Conservation (phyloP, 768 basidiomycete genomes). For the Pholiota microspora region DNA sequence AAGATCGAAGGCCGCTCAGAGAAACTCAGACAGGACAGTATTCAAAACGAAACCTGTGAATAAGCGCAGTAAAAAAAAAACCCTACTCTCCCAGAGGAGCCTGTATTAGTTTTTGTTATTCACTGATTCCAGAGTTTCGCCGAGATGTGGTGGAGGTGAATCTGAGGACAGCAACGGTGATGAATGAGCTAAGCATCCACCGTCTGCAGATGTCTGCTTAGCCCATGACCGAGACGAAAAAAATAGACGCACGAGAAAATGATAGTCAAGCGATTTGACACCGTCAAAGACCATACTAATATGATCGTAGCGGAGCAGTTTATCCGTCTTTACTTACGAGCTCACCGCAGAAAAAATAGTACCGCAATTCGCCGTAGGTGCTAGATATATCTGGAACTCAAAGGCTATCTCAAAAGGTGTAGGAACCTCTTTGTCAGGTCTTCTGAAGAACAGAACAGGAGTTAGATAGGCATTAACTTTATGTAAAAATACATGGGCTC, state of each 20-base stretch:
- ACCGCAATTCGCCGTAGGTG: conserved; percentile 5
- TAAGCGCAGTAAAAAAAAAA: not conserved
- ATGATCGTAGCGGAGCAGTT: conserved; percentile 2
- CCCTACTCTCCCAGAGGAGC: not conserved
- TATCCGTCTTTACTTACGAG: not conserved
- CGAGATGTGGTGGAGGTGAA: conserved; percentile 7
- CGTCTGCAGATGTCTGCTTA: conserved; percentile 5
- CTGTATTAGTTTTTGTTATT: not conserved
- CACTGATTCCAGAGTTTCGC: conserved; percentile 10
- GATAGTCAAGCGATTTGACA: conserved; percentile 6
- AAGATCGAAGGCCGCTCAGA: conserved; percentile 9
- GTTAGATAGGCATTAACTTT: conserved; percentile 15
- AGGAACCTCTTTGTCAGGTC: not conserved
- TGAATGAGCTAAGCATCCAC: conserved; percentile 2
- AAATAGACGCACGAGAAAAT: conserved; percentile 4
- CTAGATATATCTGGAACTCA: not conserved
- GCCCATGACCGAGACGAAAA: conserved; percentile 4
- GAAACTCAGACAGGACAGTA: not conserved
- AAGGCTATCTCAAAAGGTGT: conserved; percentile 1
- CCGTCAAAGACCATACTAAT: conserved; percentile 6
- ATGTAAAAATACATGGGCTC: conserved; percentile 11
- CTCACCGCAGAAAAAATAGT: not conserved
- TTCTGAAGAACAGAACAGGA: conserved; percentile 5
- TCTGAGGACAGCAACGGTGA: conserved; percentile 5
- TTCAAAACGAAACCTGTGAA: conserved; percentile 1